Evolutionary conservation across 2,329 filamentous ascomycete species (phyloP).

Genomic region (Gaeumannomyces tritici): DNA sequence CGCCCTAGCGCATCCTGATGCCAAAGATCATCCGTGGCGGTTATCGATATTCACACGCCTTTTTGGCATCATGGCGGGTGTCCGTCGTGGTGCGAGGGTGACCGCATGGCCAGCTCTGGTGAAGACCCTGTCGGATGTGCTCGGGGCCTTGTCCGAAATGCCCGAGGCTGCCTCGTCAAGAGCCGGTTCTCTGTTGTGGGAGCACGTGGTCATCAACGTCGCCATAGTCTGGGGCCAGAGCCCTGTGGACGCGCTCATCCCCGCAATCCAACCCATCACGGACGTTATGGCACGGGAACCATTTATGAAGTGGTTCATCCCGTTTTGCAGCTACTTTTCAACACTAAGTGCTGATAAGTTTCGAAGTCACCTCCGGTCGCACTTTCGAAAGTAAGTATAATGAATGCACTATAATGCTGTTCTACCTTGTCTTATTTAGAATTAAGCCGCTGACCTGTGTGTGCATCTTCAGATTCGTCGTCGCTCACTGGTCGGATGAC

Average conservation of each 20-base stretch:
- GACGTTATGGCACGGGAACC: conserved; percentile 54
- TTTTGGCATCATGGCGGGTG: conserved; percentile 62
- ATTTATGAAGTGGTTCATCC: conserved; percentile 65
- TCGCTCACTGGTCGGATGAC: conserved; percentile 60
- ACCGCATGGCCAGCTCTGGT: conserved; percentile 61
- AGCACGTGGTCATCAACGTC: conserved; percentile 43
- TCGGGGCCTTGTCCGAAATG: conserved; percentile 36
- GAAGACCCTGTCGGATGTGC: conserved; percentile 39
- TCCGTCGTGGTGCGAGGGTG: conserved; percentile 72
- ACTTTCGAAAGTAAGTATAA: conserved; percentile 63
- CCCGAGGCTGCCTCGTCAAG: conserved; percentile 23
- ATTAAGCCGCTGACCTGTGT: conserved; percentile 14
- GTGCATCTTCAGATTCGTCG: conserved; percentile 56
- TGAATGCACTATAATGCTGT: background rate
- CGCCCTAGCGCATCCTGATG: conserved; percentile 24
- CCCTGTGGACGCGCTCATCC: conserved; percentile 69
- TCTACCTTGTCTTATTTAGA: background rate
- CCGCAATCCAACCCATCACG: conserved; percentile 55
- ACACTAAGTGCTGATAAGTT: conserved; percentile 68
- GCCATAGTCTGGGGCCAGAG: conserved; percentile 66
- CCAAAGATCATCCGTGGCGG: conserved; percentile 24
- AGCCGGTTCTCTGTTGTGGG: conserved; percentile 41
- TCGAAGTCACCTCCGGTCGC: conserved; percentile 63
- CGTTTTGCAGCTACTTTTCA: conserved; percentile 76
- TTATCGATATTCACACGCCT: conserved; percentile 44